Evolutionary conservation across 202 grass and related monocot genomes (phyloP), one percentile per base, ranked within the genome.

Genomic region (Schoenoplectus triqueter): DNA sequence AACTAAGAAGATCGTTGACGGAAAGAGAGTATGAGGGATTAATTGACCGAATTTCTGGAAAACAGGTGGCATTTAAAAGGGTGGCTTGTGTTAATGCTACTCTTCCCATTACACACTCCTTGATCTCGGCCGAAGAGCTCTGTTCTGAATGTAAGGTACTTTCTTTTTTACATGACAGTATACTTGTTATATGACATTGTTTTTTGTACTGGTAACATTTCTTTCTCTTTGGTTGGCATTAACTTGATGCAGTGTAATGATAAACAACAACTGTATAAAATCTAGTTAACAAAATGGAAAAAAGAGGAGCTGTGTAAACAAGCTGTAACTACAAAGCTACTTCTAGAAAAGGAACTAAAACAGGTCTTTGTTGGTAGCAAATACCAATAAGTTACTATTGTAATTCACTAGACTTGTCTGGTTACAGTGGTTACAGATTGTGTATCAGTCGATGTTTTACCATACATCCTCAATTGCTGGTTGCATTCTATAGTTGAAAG

Each of bases 61-160:
- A 90, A 79, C 86, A 87, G 85, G 87, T 93, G 56, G 90, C 86
- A 60, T 93, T 98, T 70, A 92, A 90, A 93, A 98, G 95, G 87
- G 92, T 93, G 82, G 88, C 91, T 62, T 98, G 95, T 87, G 89
- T 98, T 86, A 98, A 95, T 88, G 89, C 85, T 21, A 93, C 87
- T 8, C 83, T 92, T 19, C 88, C 89, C 70, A 68, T 31, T 31
- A 31, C 83, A 3, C 80, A 85, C 0, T 98, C 78, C 19, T 67
- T 95, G 80, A 60, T 65, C 15, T 88, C 85, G 9, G 87, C 81
- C 0, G 73, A 87, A 61, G 88, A 87, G 41, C 88, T 93, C 77
- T 95, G 86, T 84, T 93, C 88, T 67, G 66, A 57, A 10, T 92
- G 94, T 87, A 94, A 91, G 89, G 92, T 98, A 95, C 69, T 81